phyloP scores from a whole-genome alignment of 331 rosid species.

The Malus hybrid region DNA sequence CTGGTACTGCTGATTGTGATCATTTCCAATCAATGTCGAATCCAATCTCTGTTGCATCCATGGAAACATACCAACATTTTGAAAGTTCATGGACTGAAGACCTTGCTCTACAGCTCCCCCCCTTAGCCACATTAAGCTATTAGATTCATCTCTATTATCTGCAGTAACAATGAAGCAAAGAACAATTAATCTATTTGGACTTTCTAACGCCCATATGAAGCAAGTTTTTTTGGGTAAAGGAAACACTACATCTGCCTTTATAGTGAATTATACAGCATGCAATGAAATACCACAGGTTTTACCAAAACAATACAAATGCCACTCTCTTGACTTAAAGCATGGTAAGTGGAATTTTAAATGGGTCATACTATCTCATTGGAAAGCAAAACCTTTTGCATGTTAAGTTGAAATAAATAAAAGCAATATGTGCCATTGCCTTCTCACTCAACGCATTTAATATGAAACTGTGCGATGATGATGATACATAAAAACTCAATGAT shows the following conservation, averaged over 20 bases:
- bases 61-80: slow-evolving; percentile 57
- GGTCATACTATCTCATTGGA: background rate
- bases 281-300: background rate
- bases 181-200: background rate
- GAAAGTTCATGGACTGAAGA: slow-evolving; percentile 58
- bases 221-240: background rate
- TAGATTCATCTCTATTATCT: slow-evolving; percentile 73
- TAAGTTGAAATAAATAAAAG: background rate
- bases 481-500: background rate
- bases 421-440: background rate
- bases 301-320: background rate
- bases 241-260: background rate
- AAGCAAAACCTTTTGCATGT: background rate
- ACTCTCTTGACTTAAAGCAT: background rate
- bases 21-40: slow-evolving; percentile 51
- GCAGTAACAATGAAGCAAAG: slow-evolving; percentile 22
- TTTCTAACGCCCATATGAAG: background rate
- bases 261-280: background rate
- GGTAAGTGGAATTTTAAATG: background rate
- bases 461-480: background rate
- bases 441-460: background rate
- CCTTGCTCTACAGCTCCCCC: slow-evolving; percentile 63
- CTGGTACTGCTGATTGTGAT: slow-evolving; percentile 66
- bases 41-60: slow-evolving; percentile 85
- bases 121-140: slow-evolving; percentile 74